Conservation (phyloP, 345 rosid species). For the Dovyalis caffra region DNA sequence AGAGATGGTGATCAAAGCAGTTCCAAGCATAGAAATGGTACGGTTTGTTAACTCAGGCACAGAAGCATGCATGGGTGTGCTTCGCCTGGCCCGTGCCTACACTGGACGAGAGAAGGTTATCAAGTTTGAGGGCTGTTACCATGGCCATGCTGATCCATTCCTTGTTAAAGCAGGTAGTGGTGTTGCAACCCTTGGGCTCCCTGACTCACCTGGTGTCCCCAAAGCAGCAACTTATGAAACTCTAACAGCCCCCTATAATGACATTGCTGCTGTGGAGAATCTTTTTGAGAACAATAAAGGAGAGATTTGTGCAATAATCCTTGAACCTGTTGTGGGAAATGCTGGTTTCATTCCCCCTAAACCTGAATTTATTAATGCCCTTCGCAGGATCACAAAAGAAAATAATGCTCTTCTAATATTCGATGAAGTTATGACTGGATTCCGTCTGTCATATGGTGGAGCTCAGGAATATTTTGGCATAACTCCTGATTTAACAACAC, state of each 20-base stretch:
- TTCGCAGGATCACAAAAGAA: conserved; percentile 56
- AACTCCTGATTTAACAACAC: conserved; percentile 79
- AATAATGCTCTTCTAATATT: conserved; percentile 68
- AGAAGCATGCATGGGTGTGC: conserved; percentile 96
- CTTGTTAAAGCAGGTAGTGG: conserved; percentile 98
- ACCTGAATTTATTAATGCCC: conserved; percentile 62
- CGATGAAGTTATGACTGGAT: conserved; percentile 96
- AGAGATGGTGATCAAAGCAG: conserved; percentile 92
- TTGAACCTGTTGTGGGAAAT: conserved; percentile 93
- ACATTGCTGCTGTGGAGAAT: conserved; percentile 55
- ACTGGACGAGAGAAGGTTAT: conserved; percentile 67
- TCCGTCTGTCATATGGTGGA: conserved; percentile 89
- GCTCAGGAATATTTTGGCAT: conserved; percentile 85
- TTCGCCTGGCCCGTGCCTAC: conserved; percentile 92
- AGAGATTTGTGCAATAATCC: conserved; percentile 71
- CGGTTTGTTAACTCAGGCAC: conserved; percentile 91
- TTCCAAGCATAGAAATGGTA: conserved; percentile 91
- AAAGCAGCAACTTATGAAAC: conserved; percentile 79
- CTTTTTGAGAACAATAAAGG: conserved; percentile 65
- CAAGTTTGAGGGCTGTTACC: conserved; percentile 96
- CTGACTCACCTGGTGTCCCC: conserved; percentile 96
- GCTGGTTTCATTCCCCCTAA: conserved; percentile 79
- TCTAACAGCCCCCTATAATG: conserved; percentile 73
- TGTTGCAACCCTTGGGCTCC: conserved; percentile 87
- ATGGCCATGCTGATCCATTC: conserved; percentile 93